phyloP scores from a whole-genome alignment of 1,284 basidiomycete genomes.

The Schizophyllum commune region DNA sequence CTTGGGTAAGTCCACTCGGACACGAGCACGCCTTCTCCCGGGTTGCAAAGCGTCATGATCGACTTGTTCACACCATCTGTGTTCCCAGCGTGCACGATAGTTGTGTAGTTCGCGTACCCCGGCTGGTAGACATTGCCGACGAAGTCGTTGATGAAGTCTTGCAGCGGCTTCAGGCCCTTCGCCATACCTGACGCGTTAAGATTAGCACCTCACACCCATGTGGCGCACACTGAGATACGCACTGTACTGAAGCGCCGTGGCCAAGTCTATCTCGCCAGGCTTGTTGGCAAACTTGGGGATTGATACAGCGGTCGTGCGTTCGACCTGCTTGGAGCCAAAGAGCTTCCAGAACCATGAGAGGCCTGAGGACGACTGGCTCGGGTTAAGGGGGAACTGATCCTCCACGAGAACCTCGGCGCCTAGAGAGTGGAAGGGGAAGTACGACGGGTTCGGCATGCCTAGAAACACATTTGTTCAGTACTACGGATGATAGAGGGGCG shows the following conservation, averaged over 20 bases:
- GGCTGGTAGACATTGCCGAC: constrained; percentile 59
- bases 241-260: constrained; percentile 64
- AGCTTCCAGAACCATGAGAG: constrained; percentile 64
- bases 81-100: constrained; percentile 62
- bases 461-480: background rate
- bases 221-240: background rate
- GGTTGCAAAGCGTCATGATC: constrained; percentile 55
- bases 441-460: constrained; percentile 55
- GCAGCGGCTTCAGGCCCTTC: constrained; percentile 44
- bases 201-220: constrained; percentile 4
- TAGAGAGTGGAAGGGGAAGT: constrained; percentile 58
- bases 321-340: constrained; percentile 38
- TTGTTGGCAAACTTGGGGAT: constrained; percentile 54
- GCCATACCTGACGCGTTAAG: constrained; percentile 32
- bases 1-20: constrained; percentile 70
- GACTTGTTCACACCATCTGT: constrained; percentile 69
- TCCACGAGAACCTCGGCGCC: constrained; percentile 34
- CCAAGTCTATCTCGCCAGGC: constrained; percentile 52
- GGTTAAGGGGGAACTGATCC: constrained; percentile 25
- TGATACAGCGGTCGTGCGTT: constrained; percentile 41
- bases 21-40: constrained; percentile 65
- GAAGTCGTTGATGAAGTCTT: constrained; percentile 51
- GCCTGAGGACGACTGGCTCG: constrained; percentile 23
- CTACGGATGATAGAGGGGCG: background rate
- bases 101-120: constrained; percentile 59